Evolutionary conservation across 2,329 filamentous ascomycete genomes (phyloP), one percentile per base, ranked within the genome.

Genomic region (Eutypella sp.): DNA sequence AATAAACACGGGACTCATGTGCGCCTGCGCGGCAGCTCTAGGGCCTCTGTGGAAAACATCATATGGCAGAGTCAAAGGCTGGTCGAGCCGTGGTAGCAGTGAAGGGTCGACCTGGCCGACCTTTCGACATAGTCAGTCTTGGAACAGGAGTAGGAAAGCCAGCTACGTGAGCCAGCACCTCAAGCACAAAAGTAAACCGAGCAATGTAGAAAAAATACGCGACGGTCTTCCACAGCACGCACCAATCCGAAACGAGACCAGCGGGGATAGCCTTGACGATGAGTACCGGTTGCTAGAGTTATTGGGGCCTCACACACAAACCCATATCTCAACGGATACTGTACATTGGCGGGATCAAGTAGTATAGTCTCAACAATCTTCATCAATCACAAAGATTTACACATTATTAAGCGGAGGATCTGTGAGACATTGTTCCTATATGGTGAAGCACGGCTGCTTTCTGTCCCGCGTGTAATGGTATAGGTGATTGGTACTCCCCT

Each of bases 1-100:
- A 29, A 55, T 62, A 2, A 61, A 62, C 42, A 59, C 57, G 3
- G 59, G 59, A 8, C 34, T 62, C 10, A 62, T 62, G 10, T 62
- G 59, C 41, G 56, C 55, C 34, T 62, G 59, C 46, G 53, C 55
- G 5, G 58, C 57, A 19, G 61, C 58, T 1, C 56, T 60, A 37
- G 55, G 50, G 10, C 59, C 58, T 8, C 48, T 61, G 31, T 49
- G 55, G 27, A 55, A 56, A 37, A 40, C 38, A 29, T 50, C 55
- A 16, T 46, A 49, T 4, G 34, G 47, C 2, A 51, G 47, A 11
- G 47, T 53, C 34, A 44, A 39, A 8, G 47, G 40, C 15, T 57
- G 52, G 46, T 57, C 51, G 7, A 50, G 42, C 37, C 49, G 52
- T 19, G 53, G 29, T 15, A n/a, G 16, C 29, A 33, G 29, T 15